phyloP scores from a whole-genome alignment of 805 yeast genomes.

The Kuraishia molischiana region DNA sequence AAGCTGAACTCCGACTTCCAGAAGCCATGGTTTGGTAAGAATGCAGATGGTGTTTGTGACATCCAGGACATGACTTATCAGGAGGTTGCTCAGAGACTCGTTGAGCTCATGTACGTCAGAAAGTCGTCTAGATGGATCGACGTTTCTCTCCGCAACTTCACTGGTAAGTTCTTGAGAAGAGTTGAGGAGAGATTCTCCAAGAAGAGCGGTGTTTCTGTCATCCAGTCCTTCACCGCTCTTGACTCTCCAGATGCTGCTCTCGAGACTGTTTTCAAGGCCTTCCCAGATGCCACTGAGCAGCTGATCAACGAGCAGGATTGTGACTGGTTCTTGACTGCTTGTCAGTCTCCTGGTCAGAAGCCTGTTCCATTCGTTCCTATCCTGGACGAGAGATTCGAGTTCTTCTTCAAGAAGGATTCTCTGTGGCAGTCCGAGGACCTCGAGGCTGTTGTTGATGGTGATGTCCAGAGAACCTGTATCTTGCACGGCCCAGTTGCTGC shows the following conservation, averaged over 20 bases:
- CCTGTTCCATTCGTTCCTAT: conserved; percentile 98
- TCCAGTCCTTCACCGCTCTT: conserved; percentile 66
- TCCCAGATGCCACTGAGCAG: conserved; percentile 71
- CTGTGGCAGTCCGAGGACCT: conserved; percentile 98
- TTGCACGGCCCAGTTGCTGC: conserved; percentile 99
- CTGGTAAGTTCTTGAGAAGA: conserved; percentile 83
- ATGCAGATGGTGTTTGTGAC: conserved; percentile 73
- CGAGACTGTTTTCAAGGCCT: conserved; percentile 51
- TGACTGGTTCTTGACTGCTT: conserved; percentile 80
- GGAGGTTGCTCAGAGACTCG: conserved; percentile 79
- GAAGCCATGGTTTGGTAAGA: conserved; percentile 94
- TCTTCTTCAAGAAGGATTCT: conserved; percentile 96
- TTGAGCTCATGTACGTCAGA: conserved; percentile 80
- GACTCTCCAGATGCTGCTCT: conserved; percentile 55
- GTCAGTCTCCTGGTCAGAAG: conserved; percentile 80
- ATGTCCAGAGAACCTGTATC: conserved; percentile 98
- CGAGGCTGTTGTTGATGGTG: conserved; percentile 92
- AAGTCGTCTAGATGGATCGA: conserved; percentile 85
- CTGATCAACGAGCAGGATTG: conserved; percentile 91
- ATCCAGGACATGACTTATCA: conserved; percentile 92
- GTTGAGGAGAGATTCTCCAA: conserved; percentile 91
- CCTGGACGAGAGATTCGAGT: conserved; percentile 87
- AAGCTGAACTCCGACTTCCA: conserved; percentile 91
- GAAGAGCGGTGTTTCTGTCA: conserved; percentile 45
- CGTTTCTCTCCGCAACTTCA: conserved; percentile 70